Percentiles rank a stretch among this genome's conserved stretches.
phyloP scores from a whole-genome alignment of 805 yeast species.

The Priceomyces fermenticarens region DNA sequence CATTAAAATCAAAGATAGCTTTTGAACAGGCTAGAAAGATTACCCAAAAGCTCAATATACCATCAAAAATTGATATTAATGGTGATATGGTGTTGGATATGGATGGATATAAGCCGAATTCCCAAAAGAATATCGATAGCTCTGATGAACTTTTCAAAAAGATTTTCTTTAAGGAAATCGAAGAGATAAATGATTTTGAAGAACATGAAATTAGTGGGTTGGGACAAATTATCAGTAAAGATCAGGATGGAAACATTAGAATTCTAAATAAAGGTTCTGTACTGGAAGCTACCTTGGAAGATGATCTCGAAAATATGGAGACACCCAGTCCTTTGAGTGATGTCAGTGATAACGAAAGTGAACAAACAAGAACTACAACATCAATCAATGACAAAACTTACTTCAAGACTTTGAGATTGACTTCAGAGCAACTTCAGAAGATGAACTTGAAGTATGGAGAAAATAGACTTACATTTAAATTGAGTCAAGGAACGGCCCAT shows the following conservation, averaged over 20 bases:
- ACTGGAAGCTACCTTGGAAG: slow-evolving; percentile 55
- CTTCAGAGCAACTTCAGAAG: slow-evolving; percentile 81
- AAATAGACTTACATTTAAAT: slow-evolving; percentile 74
- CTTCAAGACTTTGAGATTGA: slow-evolving; percentile 84
- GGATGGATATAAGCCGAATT: slow-evolving; percentile 90
- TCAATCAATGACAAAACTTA: slow-evolving; percentile 35
- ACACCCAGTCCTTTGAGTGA: slow-evolving; percentile 8
- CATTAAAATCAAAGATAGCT: slow-evolving; percentile 36
- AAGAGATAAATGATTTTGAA: slow-evolving; percentile 15
- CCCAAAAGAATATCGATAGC: slow-evolving; percentile 66
- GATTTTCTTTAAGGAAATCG: slow-evolving; percentile 71
- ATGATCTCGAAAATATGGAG: slow-evolving; percentile 11
- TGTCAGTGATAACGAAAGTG: slow-evolving; percentile 52
- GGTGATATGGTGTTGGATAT: slow-evolving; percentile 91
- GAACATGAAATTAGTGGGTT: slow-evolving; percentile 27
- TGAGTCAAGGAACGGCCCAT: slow-evolving; percentile 78
- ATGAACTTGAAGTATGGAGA: slow-evolving; percentile 75
- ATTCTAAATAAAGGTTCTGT: slow-evolving; percentile 38
- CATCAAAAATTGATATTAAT: slow-evolving; percentile 80
- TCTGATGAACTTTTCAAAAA: slow-evolving; percentile 75
- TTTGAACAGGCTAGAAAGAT: slow-evolving; percentile 60
- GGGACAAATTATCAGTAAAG: slow-evolving; percentile 46
- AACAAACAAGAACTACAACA: slow-evolving; percentile 16
- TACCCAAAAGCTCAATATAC: slow-evolving; percentile 74
- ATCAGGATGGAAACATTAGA: slow-evolving; percentile 64